Base-by-base conservation (phyloP, 2,329 filamentous ascomycete genomes). In the Polytolypa hystricis region DNA sequence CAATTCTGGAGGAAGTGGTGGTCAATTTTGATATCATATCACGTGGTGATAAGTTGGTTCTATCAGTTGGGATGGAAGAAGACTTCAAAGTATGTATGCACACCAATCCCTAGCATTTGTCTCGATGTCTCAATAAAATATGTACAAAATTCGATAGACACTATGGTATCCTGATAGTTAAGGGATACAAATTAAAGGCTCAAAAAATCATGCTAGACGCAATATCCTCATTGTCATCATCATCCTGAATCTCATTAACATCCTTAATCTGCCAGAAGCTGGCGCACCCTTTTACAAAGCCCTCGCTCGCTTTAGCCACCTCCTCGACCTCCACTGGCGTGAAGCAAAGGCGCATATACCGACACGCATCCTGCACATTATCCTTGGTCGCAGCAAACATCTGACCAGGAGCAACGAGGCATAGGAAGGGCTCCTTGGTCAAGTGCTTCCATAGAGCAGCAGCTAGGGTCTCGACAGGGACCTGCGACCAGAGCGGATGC, bases 311-410 rank as follows among this genome's bases (percentile, higher is more conserved):
- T 4, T 60, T 58, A 16, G 69, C 71, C 4, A 94, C 65, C 27
- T 81, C 73, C 26, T 80, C 77, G 37, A 80, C 79, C n/a, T 73
- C 67, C 58, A 86, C 80, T 1, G 86, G 84, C 1, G 84, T 85
- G 61, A 94, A 95, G 60, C 84, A 93, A 23, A 95, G 53, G 10
- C 87, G 67, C 56, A 78, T 77, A 55, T 79, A 89, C 46, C 72
- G 71, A 76, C 80, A 87, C 2, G 76, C 80, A 39, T 67, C 60
- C 4, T 66, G 61, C 11, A 57, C 53, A 25, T 87, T 72, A 45
- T 77, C 64, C 0, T 71, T 61, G 0, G 72, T 80, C 1, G 84
- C 73, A 33, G 73, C 73, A 57, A 94, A 94, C 58, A 89, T 79
- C 23, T 56, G 49, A 0, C 87, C 87, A 0, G 84, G 82, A 8